Base-by-base conservation (phyloP, 140 eudicot genomes). In the Anethum foeniculum region DNA sequence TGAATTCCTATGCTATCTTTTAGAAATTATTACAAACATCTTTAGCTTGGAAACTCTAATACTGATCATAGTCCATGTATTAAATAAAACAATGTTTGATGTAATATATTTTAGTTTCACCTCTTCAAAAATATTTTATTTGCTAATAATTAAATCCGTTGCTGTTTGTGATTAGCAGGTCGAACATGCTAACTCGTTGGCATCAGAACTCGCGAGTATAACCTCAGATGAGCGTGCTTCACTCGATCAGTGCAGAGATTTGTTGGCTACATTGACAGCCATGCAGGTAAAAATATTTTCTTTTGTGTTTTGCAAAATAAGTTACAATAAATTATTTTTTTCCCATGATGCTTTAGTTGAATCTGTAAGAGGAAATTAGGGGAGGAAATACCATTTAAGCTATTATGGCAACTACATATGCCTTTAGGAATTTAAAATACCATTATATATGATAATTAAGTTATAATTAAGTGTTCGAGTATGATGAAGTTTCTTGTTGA, bases 221-320 rank as follows among this genome's bases (percentile, higher is more conserved):
- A 85, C 85, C 76, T 84, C 87, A 79, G 28, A 72, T 23, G 97
- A 93, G 82, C 83, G 83, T 77, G 84, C 74, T 79, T 80, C 86
- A 79, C 91, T 93, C 75, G 86, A 89, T 79, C 83, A 88, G 72
- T 93, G 93, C 89, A 91, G 78, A 80, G 98, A 86, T 80, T 48
- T 86, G 52, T 71, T 93, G 76, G 86, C 96, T 54, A 69, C 86
- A 71, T 81, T 89, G 71, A 81, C 96, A 71, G 82, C 85, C 46
- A 60, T 89, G 84, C 94, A 93, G 94, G 98, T 89, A 82, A 34
- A 34, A 28, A 38, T 41, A 32, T 34, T 41, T 71, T 19, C 28
- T 21, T 39, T 71, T 18, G 8, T 16, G 48, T 71, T 16, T 71
- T 38, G 46, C 46, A 38, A 15, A 38, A 25, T 16, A 7, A 71